Conservation (phyloP, 192 early-diverging fungal genomes). For the Lunasporangiospora selenospora region DNA sequence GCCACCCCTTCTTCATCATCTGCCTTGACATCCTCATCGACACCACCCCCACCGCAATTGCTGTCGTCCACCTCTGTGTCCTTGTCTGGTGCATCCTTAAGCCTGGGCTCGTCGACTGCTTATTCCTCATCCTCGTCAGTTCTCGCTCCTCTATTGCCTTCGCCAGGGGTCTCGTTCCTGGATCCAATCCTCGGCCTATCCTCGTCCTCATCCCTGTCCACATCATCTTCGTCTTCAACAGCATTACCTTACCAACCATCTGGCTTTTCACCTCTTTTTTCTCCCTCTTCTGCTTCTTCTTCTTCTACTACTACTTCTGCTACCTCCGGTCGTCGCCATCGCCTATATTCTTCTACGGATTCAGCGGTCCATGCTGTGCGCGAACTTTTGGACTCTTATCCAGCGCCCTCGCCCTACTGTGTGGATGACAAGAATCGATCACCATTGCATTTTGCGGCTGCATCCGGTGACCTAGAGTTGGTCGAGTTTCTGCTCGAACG, state of each 20-base stretch:
- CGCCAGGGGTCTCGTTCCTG: not conserved
- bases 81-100: not conserved
- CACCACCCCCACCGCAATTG: conserved; percentile 6
- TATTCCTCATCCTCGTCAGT: not conserved
- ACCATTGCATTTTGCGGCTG: conserved; percentile 44
- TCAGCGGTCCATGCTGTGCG: conserved; percentile 43
- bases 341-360: not conserved
- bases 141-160: not conserved
- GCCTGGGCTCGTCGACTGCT: not conserved
- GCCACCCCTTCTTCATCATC: not conserved
- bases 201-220: not conserved
- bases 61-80: not conserved
- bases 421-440: conserved; percentile 47
- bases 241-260: conserved; percentile 10
- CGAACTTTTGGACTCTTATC: conserved; percentile 37
- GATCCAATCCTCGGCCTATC: not conserved
- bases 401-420: conserved; percentile 41
- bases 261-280: conserved; percentile 20
- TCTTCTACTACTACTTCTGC: not conserved
- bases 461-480: conserved; percentile 38
- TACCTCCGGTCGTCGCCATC: not conserved
- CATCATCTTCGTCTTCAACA: not conserved
- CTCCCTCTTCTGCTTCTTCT: conserved; percentile 8
- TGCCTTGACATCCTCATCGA: conserved; percentile 6
- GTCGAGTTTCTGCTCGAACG: conserved; percentile 43